Conservation (phyloP, 2,329 filamentous ascomycete species). For the Didymella pinodella region DNA sequence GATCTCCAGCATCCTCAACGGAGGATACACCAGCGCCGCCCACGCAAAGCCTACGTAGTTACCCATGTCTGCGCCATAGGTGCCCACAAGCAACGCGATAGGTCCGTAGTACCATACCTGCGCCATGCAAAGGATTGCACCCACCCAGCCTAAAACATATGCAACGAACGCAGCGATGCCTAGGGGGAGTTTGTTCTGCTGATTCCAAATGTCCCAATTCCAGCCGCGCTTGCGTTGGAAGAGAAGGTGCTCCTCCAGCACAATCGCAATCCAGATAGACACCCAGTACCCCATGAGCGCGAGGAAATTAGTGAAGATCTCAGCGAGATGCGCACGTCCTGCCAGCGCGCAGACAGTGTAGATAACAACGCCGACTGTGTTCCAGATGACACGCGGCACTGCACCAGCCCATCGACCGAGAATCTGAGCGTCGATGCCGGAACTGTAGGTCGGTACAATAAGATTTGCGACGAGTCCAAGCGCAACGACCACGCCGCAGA, state of each 20-base stretch:
- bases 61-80: conserved; percentile 67
- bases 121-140: conserved; percentile 71
- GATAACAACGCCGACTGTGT: conserved; percentile 67
- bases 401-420: conserved; percentile 65
- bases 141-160: conserved; percentile 71
- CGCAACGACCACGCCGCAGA: conserved; percentile 71
- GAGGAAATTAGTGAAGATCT: conserved; percentile 74
- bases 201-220: conserved; percentile 69
- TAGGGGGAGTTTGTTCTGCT: conserved; percentile 65
- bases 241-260: conserved; percentile 68
- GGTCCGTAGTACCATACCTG: conserved; percentile 75
- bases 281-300: conserved; percentile 77
- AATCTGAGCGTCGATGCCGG: conserved; percentile 73
- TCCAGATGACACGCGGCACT: conserved; percentile 71
- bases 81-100: conserved; percentile 64
- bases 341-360: conserved; percentile 71
- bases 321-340: conserved; percentile 66
- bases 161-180: conserved; percentile 68
- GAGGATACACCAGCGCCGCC: conserved; percentile 65
- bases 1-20: conserved; percentile 61
- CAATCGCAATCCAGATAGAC: conserved; percentile 69
- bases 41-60: conserved; percentile 68
- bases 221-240: conserved; percentile 64
- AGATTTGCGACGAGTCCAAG: conserved; percentile 72
- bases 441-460: conserved; percentile 68